These are phyloP conservation scores for Trypanosoma brucei DNA, from an alignment of 208 protist genomes.

Conservation along the genomic window DNA sequence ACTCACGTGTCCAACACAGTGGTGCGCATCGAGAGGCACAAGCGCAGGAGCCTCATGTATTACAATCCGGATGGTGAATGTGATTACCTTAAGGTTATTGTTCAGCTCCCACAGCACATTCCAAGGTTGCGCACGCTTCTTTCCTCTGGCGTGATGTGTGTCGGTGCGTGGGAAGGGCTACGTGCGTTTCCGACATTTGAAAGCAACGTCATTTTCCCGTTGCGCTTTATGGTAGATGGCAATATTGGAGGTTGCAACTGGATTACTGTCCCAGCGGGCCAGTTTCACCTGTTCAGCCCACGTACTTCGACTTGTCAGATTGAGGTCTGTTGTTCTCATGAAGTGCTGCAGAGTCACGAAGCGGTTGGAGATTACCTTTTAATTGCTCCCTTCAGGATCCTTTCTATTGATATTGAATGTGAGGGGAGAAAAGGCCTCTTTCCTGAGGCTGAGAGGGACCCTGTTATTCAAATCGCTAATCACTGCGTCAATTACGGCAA, in stretches of 20 bases:
- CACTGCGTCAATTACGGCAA: slow-evolving; percentile 91
- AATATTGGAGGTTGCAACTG: slow-evolving; percentile 94
- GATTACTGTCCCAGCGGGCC: slow-evolving; percentile 82
- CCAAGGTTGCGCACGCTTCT: slow-evolving; percentile 80
- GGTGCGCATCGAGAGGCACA: slow-evolving; percentile 75
- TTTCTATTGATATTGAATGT: slow-evolving; percentile 99
- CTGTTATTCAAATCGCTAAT: slow-evolving; percentile 99
- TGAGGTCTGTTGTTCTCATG: slow-evolving; percentile 88
- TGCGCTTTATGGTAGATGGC: slow-evolving; percentile 99
- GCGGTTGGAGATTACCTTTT: slow-evolving; percentile 89
- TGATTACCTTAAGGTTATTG: slow-evolving; percentile 81
- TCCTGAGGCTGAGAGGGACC: slow-evolving; percentile 97
- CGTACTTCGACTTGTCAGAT: slow-evolving; percentile 87
- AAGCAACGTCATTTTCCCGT: slow-evolving; percentile 97
- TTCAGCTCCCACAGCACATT: slow-evolving; percentile 89
- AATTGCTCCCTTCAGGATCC: slow-evolving; percentile 98
- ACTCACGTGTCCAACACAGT: slow-evolving; percentile 63
- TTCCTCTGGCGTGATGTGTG: slow-evolving; percentile 72
- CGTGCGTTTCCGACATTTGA: slow-evolving; percentile 95
- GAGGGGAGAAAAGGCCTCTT: slow-evolving; percentile 97
- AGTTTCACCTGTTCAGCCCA: slow-evolving; percentile 31
- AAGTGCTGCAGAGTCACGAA: slow-evolving; percentile 83
- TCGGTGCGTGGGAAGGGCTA: slow-evolving; percentile 64
- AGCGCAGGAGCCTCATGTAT: slow-evolving; percentile 76
- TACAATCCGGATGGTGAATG: slow-evolving; percentile 47